A percentile compares a stretch with the other conserved stretches of the same genome.
phyloP scores from a whole-genome alignment of 371 early-diverging fungal genomes.

The Smittium mucronatum region DNA sequence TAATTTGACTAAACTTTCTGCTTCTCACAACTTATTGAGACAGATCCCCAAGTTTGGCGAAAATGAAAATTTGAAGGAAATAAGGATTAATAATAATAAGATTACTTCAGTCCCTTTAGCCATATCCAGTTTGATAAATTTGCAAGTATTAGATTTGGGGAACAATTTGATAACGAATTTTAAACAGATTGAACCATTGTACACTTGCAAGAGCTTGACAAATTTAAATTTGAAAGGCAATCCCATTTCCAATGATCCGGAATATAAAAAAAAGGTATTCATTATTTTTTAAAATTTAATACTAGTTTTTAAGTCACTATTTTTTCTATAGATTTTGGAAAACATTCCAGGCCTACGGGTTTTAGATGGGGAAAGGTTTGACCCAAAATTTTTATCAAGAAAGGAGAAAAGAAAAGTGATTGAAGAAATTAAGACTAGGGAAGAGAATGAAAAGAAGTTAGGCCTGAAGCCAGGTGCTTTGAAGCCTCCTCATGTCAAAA shows the following conservation, averaged over 20 bases:
- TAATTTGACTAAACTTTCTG: conserved; percentile 57
- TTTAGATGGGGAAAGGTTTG: conserved; percentile 71
- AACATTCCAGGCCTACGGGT: conserved; percentile 57
- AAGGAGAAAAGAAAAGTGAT: conserved; percentile 35
- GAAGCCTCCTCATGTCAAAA: conserved; percentile 3
- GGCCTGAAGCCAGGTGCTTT: conserved; percentile 8
- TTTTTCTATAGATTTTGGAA: conserved; percentile 22
- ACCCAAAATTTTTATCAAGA: conserved; percentile 56
- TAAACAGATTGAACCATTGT: conserved; percentile 47
- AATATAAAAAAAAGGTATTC: conserved; percentile 44
- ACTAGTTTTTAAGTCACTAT: conserved; percentile 1
- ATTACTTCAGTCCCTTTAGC: conserved; percentile 49
- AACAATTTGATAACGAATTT: conserved; percentile 50
- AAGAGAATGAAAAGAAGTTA: conserved; percentile 7
- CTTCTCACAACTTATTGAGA: conserved; percentile 55
- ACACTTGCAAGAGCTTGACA: conserved; percentile 41
- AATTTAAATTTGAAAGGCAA: conserved; percentile 73
- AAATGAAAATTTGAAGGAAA: conserved; percentile 48
- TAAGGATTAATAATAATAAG: conserved; percentile 65
- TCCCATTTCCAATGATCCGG: conserved; percentile 47
- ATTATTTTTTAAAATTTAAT: background rate
- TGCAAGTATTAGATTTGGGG: conserved; percentile 63
- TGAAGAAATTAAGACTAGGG: conserved; percentile 6
- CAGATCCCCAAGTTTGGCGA: conserved; percentile 50
- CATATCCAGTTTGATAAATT: conserved; percentile 37